Conservation (phyloP, 768 basidiomycete species). For the Boletus speciosus region DNA sequence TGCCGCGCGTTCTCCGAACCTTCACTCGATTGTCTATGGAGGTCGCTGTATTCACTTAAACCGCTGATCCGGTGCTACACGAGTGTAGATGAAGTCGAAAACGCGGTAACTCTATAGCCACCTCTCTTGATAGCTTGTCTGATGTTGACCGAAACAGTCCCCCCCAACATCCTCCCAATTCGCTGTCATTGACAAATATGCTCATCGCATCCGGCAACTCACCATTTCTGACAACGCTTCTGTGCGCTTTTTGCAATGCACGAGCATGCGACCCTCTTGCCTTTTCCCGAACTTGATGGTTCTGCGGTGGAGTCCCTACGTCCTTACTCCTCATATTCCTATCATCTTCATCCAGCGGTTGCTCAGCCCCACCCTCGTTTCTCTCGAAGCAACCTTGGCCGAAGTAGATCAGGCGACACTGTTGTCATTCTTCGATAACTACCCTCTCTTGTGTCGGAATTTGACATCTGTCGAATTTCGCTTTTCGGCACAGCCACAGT, state of each 20-base stretch:
- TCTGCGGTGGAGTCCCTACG: constrained; percentile 1
- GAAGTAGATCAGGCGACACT: constrained; percentile 6
- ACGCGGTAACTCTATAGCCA: not conserved
- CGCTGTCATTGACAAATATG: constrained; percentile 3
- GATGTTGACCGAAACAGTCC: not conserved
- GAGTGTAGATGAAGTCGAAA: not conserved
- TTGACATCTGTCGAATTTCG: constrained; percentile 1
- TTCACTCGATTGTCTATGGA: constrained; percentile 13
- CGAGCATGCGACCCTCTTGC: not conserved
- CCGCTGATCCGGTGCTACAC: constrained; percentile 15
- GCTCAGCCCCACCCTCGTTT: constrained; percentile 11
- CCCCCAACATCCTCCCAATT: constrained; percentile 5
- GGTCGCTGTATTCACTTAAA: constrained; percentile 1
- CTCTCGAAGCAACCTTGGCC: not conserved
- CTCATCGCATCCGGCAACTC: constrained; percentile 5
- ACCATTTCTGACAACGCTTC: not conserved
- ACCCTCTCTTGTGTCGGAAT: not conserved
- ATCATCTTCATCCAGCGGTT: constrained; percentile 6
- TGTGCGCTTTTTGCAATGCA: constrained; percentile 5
- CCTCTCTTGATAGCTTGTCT: not conserved
- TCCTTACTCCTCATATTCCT: not conserved
- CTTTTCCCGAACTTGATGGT: constrained; percentile 9
- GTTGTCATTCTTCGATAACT: constrained; percentile 10
- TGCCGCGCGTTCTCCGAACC: constrained; percentile 6
- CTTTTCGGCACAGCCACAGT: not conserved